Evolutionary conservation across 257 asterid species (phyloP).

Genomic region (Ilex aquifolium): DNA sequence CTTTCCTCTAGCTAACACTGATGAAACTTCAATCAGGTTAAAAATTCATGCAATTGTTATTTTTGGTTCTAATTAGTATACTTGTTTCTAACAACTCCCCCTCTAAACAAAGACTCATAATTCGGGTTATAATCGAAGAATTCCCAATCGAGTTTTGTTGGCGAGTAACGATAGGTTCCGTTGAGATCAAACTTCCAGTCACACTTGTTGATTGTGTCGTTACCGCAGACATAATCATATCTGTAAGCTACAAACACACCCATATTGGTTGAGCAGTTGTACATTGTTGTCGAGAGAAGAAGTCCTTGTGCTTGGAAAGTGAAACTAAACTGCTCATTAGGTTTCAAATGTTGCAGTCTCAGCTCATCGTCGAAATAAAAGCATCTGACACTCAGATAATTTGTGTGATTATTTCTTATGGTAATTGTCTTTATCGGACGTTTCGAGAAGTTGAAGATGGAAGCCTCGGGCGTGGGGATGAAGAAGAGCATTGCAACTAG

Average conservation of each 20-base stretch:
- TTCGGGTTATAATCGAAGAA: background rate
- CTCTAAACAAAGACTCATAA: background rate
- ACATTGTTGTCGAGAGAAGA: background rate
- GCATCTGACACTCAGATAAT: slow-evolving; percentile 1
- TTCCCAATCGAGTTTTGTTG: background rate
- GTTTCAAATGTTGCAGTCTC: background rate
- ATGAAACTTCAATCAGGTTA: too few species aligned
- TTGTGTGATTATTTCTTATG: background rate
- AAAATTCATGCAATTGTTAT: too few species aligned
- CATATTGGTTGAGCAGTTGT: background rate
- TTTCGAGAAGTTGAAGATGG: background rate
- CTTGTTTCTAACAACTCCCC: background rate
- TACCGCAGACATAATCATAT: background rate
- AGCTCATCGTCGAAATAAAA: background rate
- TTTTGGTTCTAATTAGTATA: background rate
- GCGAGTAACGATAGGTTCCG: background rate
- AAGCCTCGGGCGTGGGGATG: background rate
- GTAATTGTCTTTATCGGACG: background rate
- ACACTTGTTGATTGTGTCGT: background rate
- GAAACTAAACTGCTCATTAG: background rate
- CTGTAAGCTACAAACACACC: background rate
- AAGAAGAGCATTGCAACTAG: background rate
- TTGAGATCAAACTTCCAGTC: background rate
- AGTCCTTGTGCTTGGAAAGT: background rate
- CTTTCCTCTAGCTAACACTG: background rate